Conservation (phyloP, 805 yeast species). For the Candida adriatica region DNA sequence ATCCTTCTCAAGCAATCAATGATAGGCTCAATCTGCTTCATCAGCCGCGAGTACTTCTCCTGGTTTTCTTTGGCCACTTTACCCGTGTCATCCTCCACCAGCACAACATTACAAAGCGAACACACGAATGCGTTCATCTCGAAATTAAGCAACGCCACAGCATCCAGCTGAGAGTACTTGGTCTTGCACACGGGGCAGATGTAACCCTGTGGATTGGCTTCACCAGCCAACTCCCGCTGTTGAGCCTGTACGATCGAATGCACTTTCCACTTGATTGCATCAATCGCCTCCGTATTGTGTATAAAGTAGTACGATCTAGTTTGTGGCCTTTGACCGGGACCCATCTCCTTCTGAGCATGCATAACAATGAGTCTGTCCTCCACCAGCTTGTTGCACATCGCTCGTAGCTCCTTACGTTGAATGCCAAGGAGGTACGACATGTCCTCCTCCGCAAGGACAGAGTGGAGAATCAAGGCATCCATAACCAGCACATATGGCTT, state of each 20-base stretch:
- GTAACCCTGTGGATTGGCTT: constrained; percentile 90
- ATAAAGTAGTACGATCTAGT: constrained; percentile 79
- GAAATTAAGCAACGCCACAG: constrained; percentile 71
- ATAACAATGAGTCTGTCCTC: constrained; percentile 76
- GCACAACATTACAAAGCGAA: constrained; percentile 68
- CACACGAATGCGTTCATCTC: constrained; percentile 80
- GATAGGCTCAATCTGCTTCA: constrained; percentile 86
- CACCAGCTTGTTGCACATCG: constrained; percentile 69
- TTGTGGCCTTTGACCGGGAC: constrained; percentile 53
- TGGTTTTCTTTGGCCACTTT: constrained; percentile 77
- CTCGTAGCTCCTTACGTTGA: constrained; percentile 79
- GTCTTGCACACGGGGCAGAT: constrained; percentile 81
- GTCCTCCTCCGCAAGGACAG: constrained; percentile 90
- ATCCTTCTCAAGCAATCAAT: constrained; percentile 77
- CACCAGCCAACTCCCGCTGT: constrained; percentile 77
- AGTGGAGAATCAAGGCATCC: constrained; percentile 83
- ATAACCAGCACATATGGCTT: constrained; percentile 75
- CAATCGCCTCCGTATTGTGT: constrained; percentile 89
- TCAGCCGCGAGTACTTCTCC: constrained; percentile 70
- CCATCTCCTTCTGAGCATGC: constrained; percentile 63
- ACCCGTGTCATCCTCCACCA: constrained; percentile 84
- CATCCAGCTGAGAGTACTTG: constrained; percentile 81
- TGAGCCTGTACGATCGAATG: constrained; percentile 75
- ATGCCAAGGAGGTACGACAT: constrained; percentile 73
- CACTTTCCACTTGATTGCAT: constrained; percentile 93